A percentile compares a stretch with the other conserved stretches of the same genome.
Conservation (phyloP, 1,284 basidiomycete species). For the Cystobasidiaceae sp. region DNA sequence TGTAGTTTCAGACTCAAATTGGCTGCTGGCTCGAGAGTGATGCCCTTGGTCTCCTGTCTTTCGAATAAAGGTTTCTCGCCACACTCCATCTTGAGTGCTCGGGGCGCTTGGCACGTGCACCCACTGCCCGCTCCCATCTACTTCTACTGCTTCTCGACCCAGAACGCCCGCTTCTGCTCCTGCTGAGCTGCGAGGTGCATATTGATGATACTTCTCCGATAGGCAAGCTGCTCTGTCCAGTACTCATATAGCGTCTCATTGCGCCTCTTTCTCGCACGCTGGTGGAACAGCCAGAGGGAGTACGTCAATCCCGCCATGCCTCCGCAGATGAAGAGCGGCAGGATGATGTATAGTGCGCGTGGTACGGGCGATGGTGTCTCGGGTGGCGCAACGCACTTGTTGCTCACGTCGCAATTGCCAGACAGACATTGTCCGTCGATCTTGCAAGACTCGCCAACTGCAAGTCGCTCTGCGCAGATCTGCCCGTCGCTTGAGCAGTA, state of each 20-base stretch:
- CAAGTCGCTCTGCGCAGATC: constrained; percentile 60
- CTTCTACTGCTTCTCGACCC: not conserved
- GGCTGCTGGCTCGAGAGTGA: no score
- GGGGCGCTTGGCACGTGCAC: no score
- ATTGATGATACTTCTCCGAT: constrained; percentile 11
- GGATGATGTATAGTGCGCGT: constrained; percentile 64
- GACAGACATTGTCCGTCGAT: constrained; percentile 79
- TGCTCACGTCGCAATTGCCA: constrained; percentile 64
- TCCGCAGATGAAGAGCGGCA: constrained; percentile 65
- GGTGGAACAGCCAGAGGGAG: constrained; percentile 4
- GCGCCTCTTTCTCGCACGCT: constrained; percentile 2
- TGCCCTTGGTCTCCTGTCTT: no score
- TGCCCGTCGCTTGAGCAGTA: constrained; percentile 66
- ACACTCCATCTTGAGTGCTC: no score
- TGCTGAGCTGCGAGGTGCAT: constrained; percentile 18
- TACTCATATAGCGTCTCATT: constrained; percentile 7
- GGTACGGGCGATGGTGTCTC: constrained; percentile 62
- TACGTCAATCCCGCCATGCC: constrained; percentile 44
- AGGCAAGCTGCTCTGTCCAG: constrained; percentile 21
- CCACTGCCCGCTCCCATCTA: not conserved
- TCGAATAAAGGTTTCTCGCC: no score
- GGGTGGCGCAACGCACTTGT: constrained; percentile 58
- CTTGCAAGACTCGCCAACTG: constrained; percentile 57
- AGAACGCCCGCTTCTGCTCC: not conserved
- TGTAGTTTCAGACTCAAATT: no score